phyloP scores from a whole-genome alignment of 257 asterid genomes.

The Solanum chmielewskii region DNA sequence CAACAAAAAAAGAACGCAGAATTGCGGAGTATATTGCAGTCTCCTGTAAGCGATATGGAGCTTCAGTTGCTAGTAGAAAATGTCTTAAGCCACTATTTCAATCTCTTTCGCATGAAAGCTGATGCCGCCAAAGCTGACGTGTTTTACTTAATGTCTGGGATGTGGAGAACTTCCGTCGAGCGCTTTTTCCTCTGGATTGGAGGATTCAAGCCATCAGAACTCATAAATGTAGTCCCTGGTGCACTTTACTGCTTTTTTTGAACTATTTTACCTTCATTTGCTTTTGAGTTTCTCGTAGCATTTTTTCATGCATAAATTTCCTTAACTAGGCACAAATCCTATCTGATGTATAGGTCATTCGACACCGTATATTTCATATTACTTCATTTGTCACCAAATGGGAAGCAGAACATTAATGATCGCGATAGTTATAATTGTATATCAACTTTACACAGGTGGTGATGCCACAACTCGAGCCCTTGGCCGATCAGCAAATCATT shows the following conservation, averaged over 20 bases:
- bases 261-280: not conserved
- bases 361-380: not conserved
- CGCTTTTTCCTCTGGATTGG: constrained; percentile 92
- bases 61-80: constrained; percentile 43
- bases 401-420: not conserved
- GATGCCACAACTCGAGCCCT: constrained; percentile 58
- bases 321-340: not conserved
- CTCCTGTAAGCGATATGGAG: constrained; percentile 41
- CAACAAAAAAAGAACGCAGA: constrained; percentile 51
- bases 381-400: not conserved
- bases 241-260: not conserved
- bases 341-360: not conserved
- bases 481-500: constrained; percentile 49
- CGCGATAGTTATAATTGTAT: not conserved
- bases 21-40: constrained; percentile 50
- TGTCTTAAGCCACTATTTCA: constrained; percentile 53
- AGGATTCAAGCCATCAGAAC: constrained; percentile 88
- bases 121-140: constrained; percentile 75
- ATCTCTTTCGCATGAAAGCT: constrained; percentile 66
- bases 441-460: constrained; percentile 34
- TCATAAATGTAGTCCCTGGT: constrained; percentile 43
- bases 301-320: not conserved
- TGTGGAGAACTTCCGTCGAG: constrained; percentile 72
- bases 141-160: constrained; percentile 73
- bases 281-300: not conserved